Conservation (phyloP, 2,329 filamentous ascomycete genomes). For the Verticillium albo-atrum region DNA sequence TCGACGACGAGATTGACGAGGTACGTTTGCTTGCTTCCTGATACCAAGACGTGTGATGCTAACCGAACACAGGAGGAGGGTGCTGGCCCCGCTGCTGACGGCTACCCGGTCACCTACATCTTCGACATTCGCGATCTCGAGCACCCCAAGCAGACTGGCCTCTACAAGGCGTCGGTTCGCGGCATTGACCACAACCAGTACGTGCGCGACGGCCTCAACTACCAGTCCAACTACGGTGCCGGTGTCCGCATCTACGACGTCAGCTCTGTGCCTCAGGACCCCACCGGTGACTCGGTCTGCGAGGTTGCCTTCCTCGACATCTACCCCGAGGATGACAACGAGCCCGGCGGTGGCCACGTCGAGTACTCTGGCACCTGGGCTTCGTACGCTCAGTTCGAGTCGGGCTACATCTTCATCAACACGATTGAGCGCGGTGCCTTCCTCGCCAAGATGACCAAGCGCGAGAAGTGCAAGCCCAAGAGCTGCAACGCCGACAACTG, state of each 20-base stretch:
- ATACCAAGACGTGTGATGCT: constrained; percentile 28
- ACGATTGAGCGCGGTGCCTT: constrained; percentile 48
- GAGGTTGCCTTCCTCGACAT: constrained; percentile 47
- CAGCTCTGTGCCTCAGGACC: constrained; percentile 30
- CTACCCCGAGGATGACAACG: constrained; percentile 43
- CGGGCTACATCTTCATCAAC: constrained; percentile 45
- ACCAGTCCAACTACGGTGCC: constrained; percentile 46
- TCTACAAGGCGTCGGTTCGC: constrained; percentile 34
- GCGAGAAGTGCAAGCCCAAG: constrained; percentile 13
- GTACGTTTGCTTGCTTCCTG: constrained; percentile 20
- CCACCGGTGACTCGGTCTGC: constrained; percentile 39
- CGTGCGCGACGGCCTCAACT: constrained; percentile 35
- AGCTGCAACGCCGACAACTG: constrained; percentile 31
- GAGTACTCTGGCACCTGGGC: constrained; percentile 41
- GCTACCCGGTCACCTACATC: constrained; percentile 45
- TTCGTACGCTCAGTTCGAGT: constrained; percentile 43
- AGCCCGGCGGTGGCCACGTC: constrained; percentile 29
- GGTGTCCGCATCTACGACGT: constrained; percentile 38
- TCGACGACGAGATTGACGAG: constrained; percentile 50
- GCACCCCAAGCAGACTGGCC: constrained; percentile 36
- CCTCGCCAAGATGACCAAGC: constrained; percentile 33
- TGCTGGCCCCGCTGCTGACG: constrained; percentile 33
- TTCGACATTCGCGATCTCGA: constrained; percentile 42
- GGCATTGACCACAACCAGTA: constrained; percentile 49
- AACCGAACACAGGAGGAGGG: constrained; percentile 19